Evolutionary conservation across 2,329 filamentous ascomycete genomes (phyloP).

Genomic region (Calonectria crousiana): DNA sequence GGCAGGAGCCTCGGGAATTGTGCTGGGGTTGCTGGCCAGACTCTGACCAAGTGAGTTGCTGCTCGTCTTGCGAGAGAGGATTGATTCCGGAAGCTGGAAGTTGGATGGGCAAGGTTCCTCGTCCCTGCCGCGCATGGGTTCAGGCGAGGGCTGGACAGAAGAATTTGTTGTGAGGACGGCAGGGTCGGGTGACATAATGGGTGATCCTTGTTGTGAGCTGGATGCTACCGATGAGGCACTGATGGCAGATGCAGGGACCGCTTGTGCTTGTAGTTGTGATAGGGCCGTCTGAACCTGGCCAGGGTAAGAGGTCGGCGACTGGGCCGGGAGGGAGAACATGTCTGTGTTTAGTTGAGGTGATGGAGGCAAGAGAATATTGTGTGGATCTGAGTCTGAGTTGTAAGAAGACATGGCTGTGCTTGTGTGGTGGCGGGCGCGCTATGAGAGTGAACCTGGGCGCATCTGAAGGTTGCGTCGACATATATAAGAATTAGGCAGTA

Average conservation of each 20-base stretch:
- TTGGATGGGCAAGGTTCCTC: conserved; percentile 64
- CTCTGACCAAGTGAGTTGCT: conserved; percentile 74
- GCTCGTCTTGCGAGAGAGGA: conserved; percentile 71
- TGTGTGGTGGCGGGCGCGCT: conserved; percentile 39
- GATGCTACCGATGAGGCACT: conserved; percentile 69
- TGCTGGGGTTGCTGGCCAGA: conserved; percentile 67
- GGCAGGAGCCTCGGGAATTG: conserved; percentile 63
- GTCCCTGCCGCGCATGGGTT: conserved; percentile 68
- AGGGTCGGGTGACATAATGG: conserved; percentile 67
- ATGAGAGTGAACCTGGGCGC: conserved; percentile 40
- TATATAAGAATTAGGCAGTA: conserved; percentile 52
- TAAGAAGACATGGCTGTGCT: conserved; percentile 41
- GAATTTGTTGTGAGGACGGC: conserved; percentile 68
- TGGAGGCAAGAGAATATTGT: conserved; percentile 35
- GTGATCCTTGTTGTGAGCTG: conserved; percentile 67
- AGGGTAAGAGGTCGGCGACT: conserved; percentile 58
- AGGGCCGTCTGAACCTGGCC: conserved; percentile 62
- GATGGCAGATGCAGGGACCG: conserved; percentile 64
- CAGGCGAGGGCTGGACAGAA: conserved; percentile 76
- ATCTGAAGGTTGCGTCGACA: conserved; percentile 50
- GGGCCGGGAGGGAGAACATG: conserved; percentile 58
- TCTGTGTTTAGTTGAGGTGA: conserved; percentile 46
- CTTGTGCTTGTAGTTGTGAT: conserved; percentile 50
- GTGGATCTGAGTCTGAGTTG: conserved; percentile 41
- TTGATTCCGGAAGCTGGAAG: conserved; percentile 81